Base-by-base conservation (phyloP, 352 stramenopile genomes). In the Phytophthora capsici region DNA sequence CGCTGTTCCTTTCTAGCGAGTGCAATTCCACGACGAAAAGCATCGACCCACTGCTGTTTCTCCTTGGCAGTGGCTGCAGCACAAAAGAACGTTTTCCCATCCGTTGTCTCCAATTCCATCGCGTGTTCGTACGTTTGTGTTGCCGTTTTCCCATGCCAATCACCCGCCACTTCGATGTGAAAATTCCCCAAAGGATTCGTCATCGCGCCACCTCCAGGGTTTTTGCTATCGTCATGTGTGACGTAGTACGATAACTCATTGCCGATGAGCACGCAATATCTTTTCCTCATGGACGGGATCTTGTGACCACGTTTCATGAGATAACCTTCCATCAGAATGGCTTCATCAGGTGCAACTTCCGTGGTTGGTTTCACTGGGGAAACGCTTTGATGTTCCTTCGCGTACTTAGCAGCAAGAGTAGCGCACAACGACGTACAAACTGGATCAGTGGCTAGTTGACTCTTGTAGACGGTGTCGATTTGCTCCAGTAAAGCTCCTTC, bases 11-110 rank as follows among this genome's bases (percentile, higher is more conserved):
- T 77, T 43, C 73, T 67, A 30, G 61, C 49, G 1, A 84, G 26
- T 0, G 71, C 76, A 8, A 94, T 77, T 1, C 71, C 84, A 14
- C 77, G 77, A 26, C 81, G 75, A 46, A 94, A 82, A 4, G 80
- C 82, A 1, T 77, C 69, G 37, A 89, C 69, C 86, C 86, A 94
- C 23, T 82, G 64, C 1, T 62, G 57, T 43, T 91, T 91, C 2
- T 91, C 80, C 5, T 82, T 75, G 1, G 71, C 67, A 0, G 52
- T 79, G 6, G 66, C 80, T 4, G 84, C 82, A 5, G 82, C 78
- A 55, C 80, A 90, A 50, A 94, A 94, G 65, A 91, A 94, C 2
- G 78, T 86, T 44, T 84, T 84, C 5, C 79, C 75, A 12, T 93
- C 84, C 4, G 57, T 57, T 4, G 84, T 89, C 48, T 92, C 84